These are phyloP conservation scores for Leishmania turanica DNA, from an alignment of 208 protist genomes.

Conservation along the genomic window DNA sequence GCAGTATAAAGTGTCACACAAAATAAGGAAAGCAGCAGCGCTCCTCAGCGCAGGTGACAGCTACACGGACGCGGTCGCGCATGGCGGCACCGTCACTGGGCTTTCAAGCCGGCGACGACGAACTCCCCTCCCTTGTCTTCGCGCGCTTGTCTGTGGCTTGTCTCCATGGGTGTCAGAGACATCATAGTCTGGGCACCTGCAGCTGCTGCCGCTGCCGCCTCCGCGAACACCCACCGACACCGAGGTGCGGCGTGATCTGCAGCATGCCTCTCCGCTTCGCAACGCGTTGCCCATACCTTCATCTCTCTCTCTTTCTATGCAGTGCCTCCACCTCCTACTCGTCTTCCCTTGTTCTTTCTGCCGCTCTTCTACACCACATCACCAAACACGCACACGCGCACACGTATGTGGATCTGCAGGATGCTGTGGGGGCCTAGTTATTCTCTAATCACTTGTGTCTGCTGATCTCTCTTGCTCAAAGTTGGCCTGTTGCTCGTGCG, in stretches of 20 bases:
- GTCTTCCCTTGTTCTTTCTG: not conserved
- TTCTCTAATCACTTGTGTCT: not conserved
- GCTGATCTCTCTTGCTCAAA: not conserved
- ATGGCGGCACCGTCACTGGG: not conserved
- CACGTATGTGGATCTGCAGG: not conserved
- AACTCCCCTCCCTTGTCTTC: not conserved
- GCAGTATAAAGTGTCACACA: not conserved
- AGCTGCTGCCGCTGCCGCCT: not conserved
- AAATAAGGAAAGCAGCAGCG: not conserved
- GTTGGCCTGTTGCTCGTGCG: not conserved
- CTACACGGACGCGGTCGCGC: not conserved
- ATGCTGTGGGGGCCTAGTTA: not conserved
- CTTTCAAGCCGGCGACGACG: not conserved
- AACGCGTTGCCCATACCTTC: not conserved
- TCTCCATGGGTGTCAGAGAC: not conserved
- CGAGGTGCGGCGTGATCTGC: not conserved
- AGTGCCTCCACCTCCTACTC: not conserved
- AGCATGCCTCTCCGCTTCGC: not conserved
- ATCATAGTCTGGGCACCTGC: not conserved
- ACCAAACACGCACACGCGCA: conserved; percentile 1
- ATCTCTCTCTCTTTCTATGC: not conserved
- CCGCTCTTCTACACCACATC: not conserved
- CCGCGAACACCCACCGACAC: not conserved
- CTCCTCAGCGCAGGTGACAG: not conserved
- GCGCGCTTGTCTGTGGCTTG: not conserved